Base-by-base conservation (phyloP, 495 filamentous ascomycete species). In the Daldinia concentrica region DNA sequence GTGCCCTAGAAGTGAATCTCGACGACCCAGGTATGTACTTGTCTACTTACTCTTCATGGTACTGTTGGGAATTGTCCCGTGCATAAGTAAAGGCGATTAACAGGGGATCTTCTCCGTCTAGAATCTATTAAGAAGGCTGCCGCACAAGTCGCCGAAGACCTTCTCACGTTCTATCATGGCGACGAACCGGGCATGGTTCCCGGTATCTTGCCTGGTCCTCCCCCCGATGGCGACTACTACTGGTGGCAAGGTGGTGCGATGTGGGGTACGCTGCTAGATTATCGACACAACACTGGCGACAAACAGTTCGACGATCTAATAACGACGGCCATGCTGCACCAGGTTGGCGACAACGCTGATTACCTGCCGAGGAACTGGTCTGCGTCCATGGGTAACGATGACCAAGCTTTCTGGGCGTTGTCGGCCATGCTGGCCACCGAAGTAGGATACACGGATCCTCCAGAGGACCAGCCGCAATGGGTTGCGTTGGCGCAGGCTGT, bases 161-260 rank as follows among this genome's bases (percentile, higher is more conserved):
- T 92, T 80, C 88, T 93, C 80, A 80, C 79, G 39, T 87, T 85
- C 69, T 93, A 93, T 77, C 81, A 89, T 62, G 86, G 87, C 55
- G 88, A 90, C 70, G 75, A 86, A 59, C 80, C 86, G 3, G 89
- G 86, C 41, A 80, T 81, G 52, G 84, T 86, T 12, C 86, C 86
- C 26, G 89, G 89, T 64, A 85, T 90, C 57, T 77, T 91, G 24
- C 81, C 83, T 15, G 79, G 77, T 4, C 80, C 80, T 58, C 82
- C 80, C 7, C 79, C 80, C 3, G 78, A 81, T 50, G 77, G 77
- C 36, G 77, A 79, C 7, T 92, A 92, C 79, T 92, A 88, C 77
- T 93, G 91, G 91, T 93, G 91, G 91, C 90, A 92, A 75, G 87
- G 86, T 45, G 85, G 87, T 52, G 88, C 88, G 17, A 82, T 90